phyloP scores from a whole-genome alignment of 305 asterid genomes.

The Fraxinus xanthoxyloides region DNA sequence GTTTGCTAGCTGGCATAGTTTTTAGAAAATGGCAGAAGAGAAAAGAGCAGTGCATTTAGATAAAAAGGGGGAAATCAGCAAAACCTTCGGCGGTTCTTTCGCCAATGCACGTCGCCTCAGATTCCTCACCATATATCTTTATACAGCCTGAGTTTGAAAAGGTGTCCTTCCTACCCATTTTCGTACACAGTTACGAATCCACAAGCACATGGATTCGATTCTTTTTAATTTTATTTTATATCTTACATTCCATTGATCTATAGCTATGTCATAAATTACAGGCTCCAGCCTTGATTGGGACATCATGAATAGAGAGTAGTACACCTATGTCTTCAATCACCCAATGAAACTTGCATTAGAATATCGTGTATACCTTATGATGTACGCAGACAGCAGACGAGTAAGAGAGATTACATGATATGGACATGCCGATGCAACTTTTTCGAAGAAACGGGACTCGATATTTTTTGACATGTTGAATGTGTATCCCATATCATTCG shows the following conservation, averaged over 20 bases:
- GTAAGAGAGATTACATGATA: not conserved
- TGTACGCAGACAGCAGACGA: not conserved
- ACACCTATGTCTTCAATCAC: not conserved
- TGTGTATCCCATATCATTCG: not conserved
- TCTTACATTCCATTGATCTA: slow-evolving; percentile 44
- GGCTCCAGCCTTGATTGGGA: slow-evolving; percentile 18
- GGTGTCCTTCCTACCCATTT: slow-evolving; percentile 40
- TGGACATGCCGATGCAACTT: not conserved
- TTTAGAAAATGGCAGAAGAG: slow-evolving; percentile 20
- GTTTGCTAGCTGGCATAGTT: slow-evolving; percentile 71
- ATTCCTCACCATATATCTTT: too few relatives aligned
- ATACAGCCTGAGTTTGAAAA: too few relatives aligned
- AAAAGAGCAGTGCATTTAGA: slow-evolving; percentile 1
- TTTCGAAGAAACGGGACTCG: not conserved
- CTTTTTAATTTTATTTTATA: slow-evolving; percentile 27
- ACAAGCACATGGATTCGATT: slow-evolving; percentile 53
- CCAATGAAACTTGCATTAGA: not conserved
- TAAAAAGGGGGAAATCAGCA: slow-evolving; percentile 36
- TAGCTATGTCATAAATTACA: slow-evolving; percentile 17
- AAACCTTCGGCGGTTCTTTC: slow-evolving; percentile 65
- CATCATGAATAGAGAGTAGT: not conserved
- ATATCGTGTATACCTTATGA: too few relatives aligned
- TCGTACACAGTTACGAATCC: slow-evolving; percentile 43
- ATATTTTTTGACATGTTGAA: not conserved
- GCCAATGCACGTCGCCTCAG: slow-evolving; percentile 70